These are phyloP conservation scores for Alternaria infectoria DNA, from an alignment of 2,329 filamentous ascomycete genomes.

Conservation along the genomic window DNA sequence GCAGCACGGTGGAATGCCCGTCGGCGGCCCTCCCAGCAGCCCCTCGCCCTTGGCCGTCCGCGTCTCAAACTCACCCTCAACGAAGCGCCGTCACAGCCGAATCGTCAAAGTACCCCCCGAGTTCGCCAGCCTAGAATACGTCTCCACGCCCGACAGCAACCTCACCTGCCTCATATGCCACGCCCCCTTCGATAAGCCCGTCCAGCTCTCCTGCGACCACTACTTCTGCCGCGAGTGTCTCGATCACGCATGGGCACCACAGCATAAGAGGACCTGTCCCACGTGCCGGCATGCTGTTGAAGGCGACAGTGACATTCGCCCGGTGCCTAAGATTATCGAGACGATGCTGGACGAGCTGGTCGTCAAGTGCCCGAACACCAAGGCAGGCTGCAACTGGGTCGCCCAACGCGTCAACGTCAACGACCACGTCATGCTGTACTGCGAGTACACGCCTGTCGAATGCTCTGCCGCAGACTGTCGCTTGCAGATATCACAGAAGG, in stretches of 20 bases:
- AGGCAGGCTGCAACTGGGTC: slow-evolving; percentile 60
- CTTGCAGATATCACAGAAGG: slow-evolving; percentile 61
- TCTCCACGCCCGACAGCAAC: slow-evolving; percentile 63
- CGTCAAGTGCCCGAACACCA: slow-evolving; percentile 64
- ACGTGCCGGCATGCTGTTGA: slow-evolving; percentile 60
- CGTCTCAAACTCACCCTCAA: slow-evolving; percentile 47
- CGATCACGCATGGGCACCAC: slow-evolving; percentile 46
- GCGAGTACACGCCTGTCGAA: slow-evolving; percentile 60
- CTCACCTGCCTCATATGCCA: slow-evolving; percentile 70
- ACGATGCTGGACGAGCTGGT: slow-evolving; percentile 68
- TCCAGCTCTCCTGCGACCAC: slow-evolving; percentile 66
- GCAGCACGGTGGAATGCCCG: slow-evolving; percentile 27
- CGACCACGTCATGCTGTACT: slow-evolving; percentile 67
- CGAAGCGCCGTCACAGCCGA: slow-evolving; percentile 44
- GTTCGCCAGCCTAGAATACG: slow-evolving; percentile 64
- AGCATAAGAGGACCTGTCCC: slow-evolving; percentile 57
- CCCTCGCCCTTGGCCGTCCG: slow-evolving; percentile 48
- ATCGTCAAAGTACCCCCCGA: slow-evolving; percentile 54
- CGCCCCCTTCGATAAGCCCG: slow-evolving; percentile 65
- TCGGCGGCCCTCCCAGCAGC: slow-evolving; percentile 47
- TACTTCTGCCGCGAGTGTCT: slow-evolving; percentile 68
- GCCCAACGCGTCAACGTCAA: slow-evolving; percentile 63
- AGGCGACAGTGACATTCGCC: slow-evolving; percentile 30
- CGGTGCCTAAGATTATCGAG: slow-evolving; percentile 62
- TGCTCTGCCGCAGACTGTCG: slow-evolving; percentile 60